Percentiles rank a stretch among this genome's conserved stretches.
Conservation (phyloP, 208 protist species). For the Cochliopodium minus region DNA sequence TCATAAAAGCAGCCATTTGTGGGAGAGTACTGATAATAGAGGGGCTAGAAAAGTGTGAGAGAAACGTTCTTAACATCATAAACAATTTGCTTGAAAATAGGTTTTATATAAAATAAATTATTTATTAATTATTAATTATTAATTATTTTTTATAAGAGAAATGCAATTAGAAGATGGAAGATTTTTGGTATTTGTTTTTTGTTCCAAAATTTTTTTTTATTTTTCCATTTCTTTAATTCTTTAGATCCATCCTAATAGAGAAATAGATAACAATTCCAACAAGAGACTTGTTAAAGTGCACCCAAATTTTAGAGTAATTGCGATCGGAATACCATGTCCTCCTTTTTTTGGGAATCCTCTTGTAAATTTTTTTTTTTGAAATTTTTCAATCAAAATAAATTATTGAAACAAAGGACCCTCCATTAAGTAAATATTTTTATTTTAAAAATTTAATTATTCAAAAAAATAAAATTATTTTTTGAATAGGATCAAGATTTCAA, state of each 20-base stretch:
- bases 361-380: too few species aligned
- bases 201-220: conserved; percentile 64
- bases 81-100: background rate
- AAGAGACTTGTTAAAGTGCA: conserved; percentile 61
- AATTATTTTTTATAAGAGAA: conserved; percentile 80
- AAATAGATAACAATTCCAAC: too few species aligned
- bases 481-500: background rate
- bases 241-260: too few species aligned
- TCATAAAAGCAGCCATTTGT: conserved; percentile 61
- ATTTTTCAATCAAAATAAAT: too few species aligned
- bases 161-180: conserved; percentile 77
- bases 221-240: too few species aligned
- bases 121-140: conserved; percentile 75
- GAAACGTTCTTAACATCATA: conserved; percentile 54
- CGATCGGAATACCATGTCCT: conserved; percentile 69
- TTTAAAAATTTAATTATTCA: too few species aligned
- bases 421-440: conserved; percentile 52
- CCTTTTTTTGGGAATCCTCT: conserved; percentile 55
- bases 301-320: conserved; percentile 72
- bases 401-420: too few species aligned
- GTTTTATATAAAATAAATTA: too few species aligned
- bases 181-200: conserved; percentile 57
- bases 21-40: conserved; percentile 76
- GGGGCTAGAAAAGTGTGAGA: conserved; percentile 73
- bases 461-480: too few species aligned